phyloP scores from a whole-genome alignment of 2,329 filamentous ascomycete genomes.

The Teratosphaeria pseudoeucalypti region DNA sequence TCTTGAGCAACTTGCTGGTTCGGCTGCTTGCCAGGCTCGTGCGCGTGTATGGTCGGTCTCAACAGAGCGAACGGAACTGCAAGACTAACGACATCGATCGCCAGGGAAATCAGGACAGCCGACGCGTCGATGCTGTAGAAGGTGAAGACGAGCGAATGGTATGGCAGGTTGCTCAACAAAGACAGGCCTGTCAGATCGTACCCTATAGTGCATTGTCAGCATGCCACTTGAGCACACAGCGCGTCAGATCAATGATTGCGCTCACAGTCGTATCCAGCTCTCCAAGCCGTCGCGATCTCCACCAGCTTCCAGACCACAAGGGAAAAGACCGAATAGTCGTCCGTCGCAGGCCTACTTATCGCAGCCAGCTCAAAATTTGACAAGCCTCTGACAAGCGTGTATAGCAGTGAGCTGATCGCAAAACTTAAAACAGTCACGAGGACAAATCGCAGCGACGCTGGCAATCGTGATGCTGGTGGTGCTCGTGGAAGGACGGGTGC shows the following conservation, averaged over 20 bases:
- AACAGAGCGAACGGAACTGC: constrained; percentile 67
- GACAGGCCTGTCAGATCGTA: constrained; percentile 35
- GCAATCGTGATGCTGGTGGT: constrained; percentile 3
- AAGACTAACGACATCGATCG: constrained; percentile 58
- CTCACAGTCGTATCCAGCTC: constrained; percentile 61
- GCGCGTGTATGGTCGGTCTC: constrained; percentile 55
- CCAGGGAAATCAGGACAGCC: constrained; percentile 51
- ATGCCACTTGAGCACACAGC: not conserved
- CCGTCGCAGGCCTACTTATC: constrained; percentile 54
- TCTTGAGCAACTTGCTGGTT: constrained; percentile 47
- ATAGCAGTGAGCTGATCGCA: constrained; percentile 52
- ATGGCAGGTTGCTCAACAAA: constrained; percentile 63
- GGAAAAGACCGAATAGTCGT: constrained; percentile 49
- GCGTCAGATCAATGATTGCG: not conserved
- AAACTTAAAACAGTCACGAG: constrained; percentile 45
- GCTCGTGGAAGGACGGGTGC: constrained; percentile 2
- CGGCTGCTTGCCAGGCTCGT: constrained; percentile 37
- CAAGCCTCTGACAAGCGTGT: constrained; percentile 50
- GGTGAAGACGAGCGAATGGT: constrained; percentile 61
- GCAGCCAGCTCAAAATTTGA: constrained; percentile 56
- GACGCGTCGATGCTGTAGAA: constrained; percentile 63
- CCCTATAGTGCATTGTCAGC: constrained; percentile 20
- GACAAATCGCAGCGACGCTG: constrained; percentile 29
- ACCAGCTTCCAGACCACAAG: constrained; percentile 48
- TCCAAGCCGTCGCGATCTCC: constrained; percentile 65